Evolutionary conservation across 495 filamentous ascomycete genomes (phyloP).

Genomic region (Xylaria palmicola): DNA sequence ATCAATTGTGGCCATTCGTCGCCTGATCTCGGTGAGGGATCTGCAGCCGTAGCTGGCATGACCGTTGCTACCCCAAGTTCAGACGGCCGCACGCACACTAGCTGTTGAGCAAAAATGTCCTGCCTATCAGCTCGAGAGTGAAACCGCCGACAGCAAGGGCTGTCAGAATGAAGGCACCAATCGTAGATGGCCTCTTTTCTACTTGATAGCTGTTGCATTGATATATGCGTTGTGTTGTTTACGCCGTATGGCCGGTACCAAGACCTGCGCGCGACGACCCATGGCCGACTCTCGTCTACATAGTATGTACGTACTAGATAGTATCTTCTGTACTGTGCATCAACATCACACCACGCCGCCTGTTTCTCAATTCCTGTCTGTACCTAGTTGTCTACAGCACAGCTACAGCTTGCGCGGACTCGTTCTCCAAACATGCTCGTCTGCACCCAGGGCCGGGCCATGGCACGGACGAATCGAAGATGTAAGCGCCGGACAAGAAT

Average conservation of each 20-base stretch:
- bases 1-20: too few relatives aligned
- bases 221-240: background rate
- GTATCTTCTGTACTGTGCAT: background rate
- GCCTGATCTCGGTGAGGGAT: background rate
- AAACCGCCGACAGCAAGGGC: background rate
- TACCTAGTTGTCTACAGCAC: too few relatives aligned
- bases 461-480: background rate
- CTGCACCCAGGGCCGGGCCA: background rate
- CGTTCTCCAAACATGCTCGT: background rate
- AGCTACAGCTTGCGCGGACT: too few relatives aligned
- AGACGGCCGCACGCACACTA: background rate
- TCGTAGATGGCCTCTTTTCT: background rate
- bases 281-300: background rate
- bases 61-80: background rate
- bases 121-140: background rate
- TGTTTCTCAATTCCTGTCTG: background rate
- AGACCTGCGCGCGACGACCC: background rate
- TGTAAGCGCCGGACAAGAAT: constrained; percentile 6
- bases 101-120: background rate
- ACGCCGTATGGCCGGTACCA: background rate
- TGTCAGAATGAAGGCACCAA: background rate
- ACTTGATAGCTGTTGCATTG: too few relatives aligned
- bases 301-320: too few relatives aligned
- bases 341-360: background rate
- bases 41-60: background rate